phyloP scores from a whole-genome alignment of 352 stramenopile species.

The Nothophytophthora sp. region DNA sequence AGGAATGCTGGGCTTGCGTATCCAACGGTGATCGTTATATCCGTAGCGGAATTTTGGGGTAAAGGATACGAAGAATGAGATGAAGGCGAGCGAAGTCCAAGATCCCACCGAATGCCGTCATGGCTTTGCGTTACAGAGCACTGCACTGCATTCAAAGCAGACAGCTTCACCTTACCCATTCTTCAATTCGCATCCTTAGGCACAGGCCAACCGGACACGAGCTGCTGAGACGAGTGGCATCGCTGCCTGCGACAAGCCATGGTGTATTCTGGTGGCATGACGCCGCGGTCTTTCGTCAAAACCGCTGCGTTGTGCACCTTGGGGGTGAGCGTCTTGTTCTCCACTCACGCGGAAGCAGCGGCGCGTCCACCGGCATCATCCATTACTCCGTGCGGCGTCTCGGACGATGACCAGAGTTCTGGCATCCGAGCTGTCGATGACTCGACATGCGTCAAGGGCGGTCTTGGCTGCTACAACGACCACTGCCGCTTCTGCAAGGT shows the following conservation, averaged over 20 bases:
- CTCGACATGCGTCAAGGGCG: conserved; percentile 24
- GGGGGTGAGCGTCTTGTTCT: conserved; percentile 5
- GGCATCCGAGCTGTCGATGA: conserved; percentile 34
- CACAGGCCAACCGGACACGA: not conserved
- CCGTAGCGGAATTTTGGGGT: no score
- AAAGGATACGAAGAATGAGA: no score
- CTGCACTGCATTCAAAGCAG: no score
- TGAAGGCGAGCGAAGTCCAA: no score
- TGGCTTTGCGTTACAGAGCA: no score
- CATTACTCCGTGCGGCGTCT: conserved; percentile 7
- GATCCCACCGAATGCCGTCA: no score
- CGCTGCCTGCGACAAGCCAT: conserved; percentile 3
- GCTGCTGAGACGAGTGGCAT: not conserved
- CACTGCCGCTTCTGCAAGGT: conserved; percentile 42
- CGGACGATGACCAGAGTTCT: conserved; percentile 27
- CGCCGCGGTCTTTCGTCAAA: conserved; percentile 13
- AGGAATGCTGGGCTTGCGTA: no score
- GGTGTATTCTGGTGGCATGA: conserved; percentile 14
- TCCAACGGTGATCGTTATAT: no score
- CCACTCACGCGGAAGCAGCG: conserved; percentile 4
- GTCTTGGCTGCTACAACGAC: conserved; percentile 36
- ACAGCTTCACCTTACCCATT: no score
- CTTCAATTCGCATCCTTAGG: conserved; percentile 13
- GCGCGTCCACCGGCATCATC: not conserved
- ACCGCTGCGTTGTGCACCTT: conserved; percentile 6